phyloP scores from a whole-genome alignment of 179 eudicot genomes.

The Carnegiea gigantea region DNA sequence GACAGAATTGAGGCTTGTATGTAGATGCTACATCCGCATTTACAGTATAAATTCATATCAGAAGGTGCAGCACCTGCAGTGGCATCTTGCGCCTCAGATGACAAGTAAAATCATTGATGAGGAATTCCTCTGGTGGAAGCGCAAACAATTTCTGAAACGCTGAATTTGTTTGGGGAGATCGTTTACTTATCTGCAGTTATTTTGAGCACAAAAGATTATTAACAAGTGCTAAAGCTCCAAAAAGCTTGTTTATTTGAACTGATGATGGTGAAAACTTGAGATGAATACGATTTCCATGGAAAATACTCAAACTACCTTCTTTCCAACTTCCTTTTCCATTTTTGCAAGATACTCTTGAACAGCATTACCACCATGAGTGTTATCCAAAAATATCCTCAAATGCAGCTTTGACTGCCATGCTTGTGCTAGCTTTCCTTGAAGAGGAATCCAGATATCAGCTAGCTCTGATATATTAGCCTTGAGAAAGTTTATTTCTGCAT shows the following conservation, averaged over 20 bases:
- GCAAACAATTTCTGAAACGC: constrained; percentile 91
- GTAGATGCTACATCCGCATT: constrained; percentile 8
- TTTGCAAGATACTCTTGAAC: constrained; percentile 72
- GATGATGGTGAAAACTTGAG: neutral
- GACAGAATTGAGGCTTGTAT: neutral
- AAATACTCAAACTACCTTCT: constrained; percentile 53
- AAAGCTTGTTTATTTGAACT: neutral
- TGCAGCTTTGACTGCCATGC: constrained; percentile 91
- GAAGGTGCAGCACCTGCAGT: constrained; percentile 63
- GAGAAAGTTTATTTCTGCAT: constrained; percentile 81
- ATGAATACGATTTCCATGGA: neutral
- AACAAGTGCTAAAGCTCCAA: neutral
- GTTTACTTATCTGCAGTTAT: constrained; percentile 58
- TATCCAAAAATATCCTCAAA: constrained; percentile 80
- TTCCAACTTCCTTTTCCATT: constrained; percentile 97
- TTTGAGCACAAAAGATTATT: constrained; percentile 1
- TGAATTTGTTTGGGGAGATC: constrained; percentile 95
- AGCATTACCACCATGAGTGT: constrained; percentile 69
- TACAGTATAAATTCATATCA: neutral
- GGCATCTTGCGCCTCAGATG: constrained; percentile 94
- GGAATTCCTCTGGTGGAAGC: constrained; percentile 90
- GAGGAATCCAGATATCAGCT: constrained; percentile 87
- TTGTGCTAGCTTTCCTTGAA: constrained; percentile 86
- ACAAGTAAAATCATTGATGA: constrained; percentile 93
- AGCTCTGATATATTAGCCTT: constrained; percentile 71